These are phyloP conservation scores for Basipetospora chlamydospora DNA, from an alignment of 2,329 filamentous ascomycete genomes.

Conservation along the genomic window DNA sequence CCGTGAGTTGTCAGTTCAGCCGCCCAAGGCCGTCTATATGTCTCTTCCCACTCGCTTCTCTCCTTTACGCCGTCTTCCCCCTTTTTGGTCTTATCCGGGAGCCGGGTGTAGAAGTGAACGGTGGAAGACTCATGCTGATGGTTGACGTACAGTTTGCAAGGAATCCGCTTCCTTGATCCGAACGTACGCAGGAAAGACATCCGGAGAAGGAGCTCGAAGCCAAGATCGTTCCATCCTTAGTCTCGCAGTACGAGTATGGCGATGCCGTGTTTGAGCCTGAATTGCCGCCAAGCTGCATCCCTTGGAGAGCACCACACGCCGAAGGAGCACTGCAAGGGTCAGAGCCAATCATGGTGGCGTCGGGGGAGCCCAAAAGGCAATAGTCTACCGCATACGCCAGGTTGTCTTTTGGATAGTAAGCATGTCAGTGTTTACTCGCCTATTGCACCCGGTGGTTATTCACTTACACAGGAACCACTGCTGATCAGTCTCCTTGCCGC, in stretches of 20 bases:
- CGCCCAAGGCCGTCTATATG: no score
- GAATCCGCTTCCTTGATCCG: conserved; percentile 25
- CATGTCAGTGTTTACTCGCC: neutral
- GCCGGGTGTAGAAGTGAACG: no score
- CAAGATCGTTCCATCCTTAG: conserved; percentile 21
- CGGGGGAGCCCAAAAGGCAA: conserved; percentile 37
- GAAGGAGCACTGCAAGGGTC: conserved; percentile 35
- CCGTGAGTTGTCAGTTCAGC: neutral
- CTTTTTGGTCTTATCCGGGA: no score
- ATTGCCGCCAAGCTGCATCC: conserved; percentile 24
- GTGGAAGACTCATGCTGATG: no score
- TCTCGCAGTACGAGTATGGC: conserved; percentile 32
- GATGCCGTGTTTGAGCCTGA: conserved; percentile 17
- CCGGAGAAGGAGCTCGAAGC: conserved; percentile 8
- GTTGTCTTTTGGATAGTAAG: conserved; percentile 26
- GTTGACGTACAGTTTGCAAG: conserved; percentile 33
- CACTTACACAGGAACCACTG: conserved; percentile 42
- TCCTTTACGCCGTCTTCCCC: no score
- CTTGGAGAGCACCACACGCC: conserved; percentile 31
- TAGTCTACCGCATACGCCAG: conserved; percentile 35
- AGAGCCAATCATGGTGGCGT: conserved; percentile 27
- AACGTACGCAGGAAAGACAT: conserved; percentile 24
- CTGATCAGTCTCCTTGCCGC: conserved; percentile 35
- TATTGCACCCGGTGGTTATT: neutral
- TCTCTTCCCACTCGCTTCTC: no score